phyloP scores from a whole-genome alignment of 176 grass and related monocot genomes.

The Poa annua region DNA sequence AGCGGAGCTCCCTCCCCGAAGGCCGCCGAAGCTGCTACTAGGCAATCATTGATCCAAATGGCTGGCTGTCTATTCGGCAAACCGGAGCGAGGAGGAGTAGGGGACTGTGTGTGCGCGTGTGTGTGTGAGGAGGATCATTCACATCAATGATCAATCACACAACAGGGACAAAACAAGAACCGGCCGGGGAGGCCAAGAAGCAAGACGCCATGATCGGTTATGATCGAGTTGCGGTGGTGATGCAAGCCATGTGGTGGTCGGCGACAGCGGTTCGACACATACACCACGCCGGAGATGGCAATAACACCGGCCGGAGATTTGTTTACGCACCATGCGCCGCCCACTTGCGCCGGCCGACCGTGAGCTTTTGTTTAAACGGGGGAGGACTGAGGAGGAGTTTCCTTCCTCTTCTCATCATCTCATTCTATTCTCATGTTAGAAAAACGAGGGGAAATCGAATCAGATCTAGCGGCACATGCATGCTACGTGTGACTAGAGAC shows the following conservation, averaged over 20 bases:
- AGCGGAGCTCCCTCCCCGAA: too few relatives aligned
- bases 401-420: background rate
- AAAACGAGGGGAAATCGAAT: background rate
- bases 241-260: constrained; percentile 22
- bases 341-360: background rate
- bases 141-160: background rate
- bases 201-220: background rate
- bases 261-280: constrained; percentile 39
- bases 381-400: background rate
- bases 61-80: background rate
- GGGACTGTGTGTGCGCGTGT: background rate
- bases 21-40: too few relatives aligned
- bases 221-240: background rate
- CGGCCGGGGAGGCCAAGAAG: background rate
- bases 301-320: background rate
- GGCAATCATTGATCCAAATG: background rate
- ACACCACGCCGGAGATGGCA: constrained; percentile 6
- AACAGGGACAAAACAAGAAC: background rate
- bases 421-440: background rate
- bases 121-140: background rate
- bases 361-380: constrained; percentile 29
- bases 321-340: constrained; percentile 18
- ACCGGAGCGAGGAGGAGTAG: background rate
- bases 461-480: constrained; percentile 52
- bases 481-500: background rate